Evolutionary conservation across 2,329 filamentous ascomycete genomes (phyloP).

Genomic region (Beauveria caledonica): DNA sequence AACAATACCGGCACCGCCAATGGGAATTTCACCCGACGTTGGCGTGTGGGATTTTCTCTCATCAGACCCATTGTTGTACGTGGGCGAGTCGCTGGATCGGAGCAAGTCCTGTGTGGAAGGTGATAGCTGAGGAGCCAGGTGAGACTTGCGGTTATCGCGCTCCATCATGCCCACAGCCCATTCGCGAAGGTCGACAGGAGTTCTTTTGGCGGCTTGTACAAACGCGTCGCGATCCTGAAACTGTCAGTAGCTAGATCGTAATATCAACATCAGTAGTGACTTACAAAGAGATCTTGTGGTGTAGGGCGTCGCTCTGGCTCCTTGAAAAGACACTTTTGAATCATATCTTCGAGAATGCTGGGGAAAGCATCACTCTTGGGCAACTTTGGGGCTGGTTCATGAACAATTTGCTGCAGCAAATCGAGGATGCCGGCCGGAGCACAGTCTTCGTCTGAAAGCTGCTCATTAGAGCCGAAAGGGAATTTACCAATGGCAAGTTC

Average conservation of each 20-base stretch:
- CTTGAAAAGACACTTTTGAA: constrained; percentile 91
- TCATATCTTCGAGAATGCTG: constrained; percentile 89
- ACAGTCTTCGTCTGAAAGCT: constrained; percentile 63
- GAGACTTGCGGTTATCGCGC: constrained; percentile 89
- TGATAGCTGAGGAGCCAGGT: constrained; percentile 72
- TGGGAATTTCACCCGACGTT: constrained; percentile 65
- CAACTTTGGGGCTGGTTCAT: constrained; percentile 86
- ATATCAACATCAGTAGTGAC: constrained; percentile 23
- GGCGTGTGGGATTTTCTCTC: constrained; percentile 49
- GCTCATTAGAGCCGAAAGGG: constrained; percentile 73
- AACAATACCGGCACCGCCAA: constrained; percentile 47
- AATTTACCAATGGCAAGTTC: constrained; percentile 96
- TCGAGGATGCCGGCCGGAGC: constrained; percentile 93
- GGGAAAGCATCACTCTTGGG: constrained; percentile 98
- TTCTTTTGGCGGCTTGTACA: constrained; percentile 91
- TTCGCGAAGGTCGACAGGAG: constrained; percentile 83
- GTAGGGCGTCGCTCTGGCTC: constrained; percentile 82
- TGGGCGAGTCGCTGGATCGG: constrained; percentile 54
- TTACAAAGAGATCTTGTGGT: constrained; percentile 84
- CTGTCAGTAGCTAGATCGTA: neutral
- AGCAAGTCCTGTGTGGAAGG: constrained; percentile 72
- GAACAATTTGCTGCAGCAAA: constrained; percentile 91
- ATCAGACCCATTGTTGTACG: constrained; percentile 30
- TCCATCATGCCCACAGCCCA: constrained; percentile 96
- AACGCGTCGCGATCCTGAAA: constrained; percentile 82